Conservation (phyloP, 257 asterid species). For the Solanum ossicruentum region DNA sequence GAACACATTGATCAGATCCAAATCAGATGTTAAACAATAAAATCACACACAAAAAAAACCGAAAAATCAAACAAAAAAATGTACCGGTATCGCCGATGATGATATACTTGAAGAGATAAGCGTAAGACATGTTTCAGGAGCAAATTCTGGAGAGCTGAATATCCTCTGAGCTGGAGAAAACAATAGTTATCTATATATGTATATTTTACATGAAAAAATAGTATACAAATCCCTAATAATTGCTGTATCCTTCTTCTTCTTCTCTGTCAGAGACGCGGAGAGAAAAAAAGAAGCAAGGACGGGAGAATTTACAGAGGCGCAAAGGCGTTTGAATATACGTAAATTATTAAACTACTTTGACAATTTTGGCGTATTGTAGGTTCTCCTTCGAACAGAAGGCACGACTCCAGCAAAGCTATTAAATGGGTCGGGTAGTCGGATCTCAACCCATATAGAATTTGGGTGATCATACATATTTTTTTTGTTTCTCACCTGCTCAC, state of each 20-base stretch:
- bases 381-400: neutral
- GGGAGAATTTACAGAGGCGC: neutral
- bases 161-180: neutral
- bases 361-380: neutral
- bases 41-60: neutral
- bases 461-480: no score
- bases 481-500: no score
- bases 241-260: neutral
- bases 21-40: neutral
- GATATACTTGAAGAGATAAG: slow-evolving; percentile 79
- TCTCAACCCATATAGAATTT: no score
- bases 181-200: neutral
- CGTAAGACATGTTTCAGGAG: slow-evolving; percentile 51
- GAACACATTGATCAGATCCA: neutral
- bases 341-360: neutral
- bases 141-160: neutral
- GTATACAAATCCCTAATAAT: neutral
- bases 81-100: slow-evolving; percentile 95
- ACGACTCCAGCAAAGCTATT: neutral
- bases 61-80: neutral
- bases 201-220: neutral
- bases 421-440: neutral
- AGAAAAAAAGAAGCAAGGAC: neutral
- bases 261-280: neutral
- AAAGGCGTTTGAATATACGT: neutral